Conservation (phyloP, 306 rosid genomes). For the Cotoneaster glaucophyllus region DNA sequence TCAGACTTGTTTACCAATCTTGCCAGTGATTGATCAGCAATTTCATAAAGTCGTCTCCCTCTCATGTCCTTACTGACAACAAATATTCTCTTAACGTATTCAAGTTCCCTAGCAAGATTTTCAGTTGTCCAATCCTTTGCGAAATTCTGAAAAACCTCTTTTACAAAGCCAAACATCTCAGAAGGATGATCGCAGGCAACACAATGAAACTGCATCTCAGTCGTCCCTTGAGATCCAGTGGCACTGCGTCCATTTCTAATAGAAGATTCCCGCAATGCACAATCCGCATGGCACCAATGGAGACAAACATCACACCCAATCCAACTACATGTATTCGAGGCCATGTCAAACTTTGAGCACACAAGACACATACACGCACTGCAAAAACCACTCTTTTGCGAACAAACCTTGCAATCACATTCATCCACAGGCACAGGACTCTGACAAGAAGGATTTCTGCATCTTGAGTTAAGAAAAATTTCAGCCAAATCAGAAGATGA, state of each 20-base stretch:
- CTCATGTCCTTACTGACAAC: conserved; percentile 81
- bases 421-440: conserved; percentile 86
- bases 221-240: conserved; percentile 51
- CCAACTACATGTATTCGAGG: conserved; percentile 92
- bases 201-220: conserved; percentile 98
- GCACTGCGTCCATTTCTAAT: conserved; percentile 83
- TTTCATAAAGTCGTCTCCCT: conserved; percentile 69
- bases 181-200: conserved; percentile 97
- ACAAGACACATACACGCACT: conserved; percentile 94
- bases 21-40: conserved; percentile 59
- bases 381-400: conserved; percentile 84
- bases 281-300: conserved; percentile 96
- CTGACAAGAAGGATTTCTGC: conserved; percentile 66
- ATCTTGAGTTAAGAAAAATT: conserved; percentile 66
- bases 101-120: conserved; percentile 72
- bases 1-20: conserved; percentile 67
- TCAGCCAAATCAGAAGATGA: conserved; percentile 71
- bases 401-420: conserved; percentile 96
- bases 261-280: conserved; percentile 78
- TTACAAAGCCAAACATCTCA: conserved; percentile 98
- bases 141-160: conserved; percentile 87
- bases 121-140: conserved; percentile 88
- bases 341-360: conserved; percentile 89
- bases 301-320: conserved; percentile 98
- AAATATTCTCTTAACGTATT: conserved; percentile 84